Evolutionary conservation across 1,284 basidiomycete genomes (phyloP).

Genomic region (Irpex sp.): DNA sequence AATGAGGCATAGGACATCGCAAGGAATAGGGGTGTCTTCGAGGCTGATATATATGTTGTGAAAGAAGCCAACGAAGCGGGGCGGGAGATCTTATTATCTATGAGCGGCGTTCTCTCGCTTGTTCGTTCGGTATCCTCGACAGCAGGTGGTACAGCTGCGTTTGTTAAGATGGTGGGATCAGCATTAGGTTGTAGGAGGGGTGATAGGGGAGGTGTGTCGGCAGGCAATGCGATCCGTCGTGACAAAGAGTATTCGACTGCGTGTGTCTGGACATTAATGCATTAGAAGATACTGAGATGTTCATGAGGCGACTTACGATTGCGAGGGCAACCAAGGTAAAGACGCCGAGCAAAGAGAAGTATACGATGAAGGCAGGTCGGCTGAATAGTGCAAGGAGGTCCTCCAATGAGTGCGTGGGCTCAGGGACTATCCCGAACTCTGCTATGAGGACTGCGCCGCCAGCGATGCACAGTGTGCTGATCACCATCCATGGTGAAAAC

Average conservation of each 20-base stretch:
- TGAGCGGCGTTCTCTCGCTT: constrained; percentile 58
- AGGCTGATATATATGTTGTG: constrained; percentile 22
- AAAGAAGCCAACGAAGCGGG: constrained; percentile 23
- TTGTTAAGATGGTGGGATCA: constrained; percentile 27
- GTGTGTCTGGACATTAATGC: constrained; percentile 43
- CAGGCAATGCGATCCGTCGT: constrained; percentile 29
- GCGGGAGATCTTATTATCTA: constrained; percentile 42
- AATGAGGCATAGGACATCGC: constrained; percentile 88
- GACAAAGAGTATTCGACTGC: constrained; percentile 46
- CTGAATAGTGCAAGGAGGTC: constrained; percentile 81
- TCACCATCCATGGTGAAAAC: constrained; percentile 81
- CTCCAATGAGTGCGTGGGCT: constrained; percentile 85
- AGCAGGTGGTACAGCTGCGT: constrained; percentile 18
- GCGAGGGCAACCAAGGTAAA: constrained; percentile 59
- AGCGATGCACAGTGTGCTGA: constrained; percentile 86
- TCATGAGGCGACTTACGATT: constrained; percentile 45
- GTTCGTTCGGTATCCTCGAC: constrained; percentile 33
- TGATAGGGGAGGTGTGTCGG: constrained; percentile 28
- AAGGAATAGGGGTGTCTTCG: constrained; percentile 61
- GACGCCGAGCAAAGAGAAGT: constrained; percentile 74
- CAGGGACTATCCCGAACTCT: constrained; percentile 90
- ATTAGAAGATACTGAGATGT: not conserved
- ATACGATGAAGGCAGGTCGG: constrained; percentile 77
- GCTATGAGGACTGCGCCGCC: constrained; percentile 89
- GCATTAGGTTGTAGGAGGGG: constrained; percentile 28